These are phyloP conservation scores for Berkeleyomyces rouxiae DNA, from an alignment of 2,329 filamentous ascomycete genomes.

Conservation along the genomic window DNA sequence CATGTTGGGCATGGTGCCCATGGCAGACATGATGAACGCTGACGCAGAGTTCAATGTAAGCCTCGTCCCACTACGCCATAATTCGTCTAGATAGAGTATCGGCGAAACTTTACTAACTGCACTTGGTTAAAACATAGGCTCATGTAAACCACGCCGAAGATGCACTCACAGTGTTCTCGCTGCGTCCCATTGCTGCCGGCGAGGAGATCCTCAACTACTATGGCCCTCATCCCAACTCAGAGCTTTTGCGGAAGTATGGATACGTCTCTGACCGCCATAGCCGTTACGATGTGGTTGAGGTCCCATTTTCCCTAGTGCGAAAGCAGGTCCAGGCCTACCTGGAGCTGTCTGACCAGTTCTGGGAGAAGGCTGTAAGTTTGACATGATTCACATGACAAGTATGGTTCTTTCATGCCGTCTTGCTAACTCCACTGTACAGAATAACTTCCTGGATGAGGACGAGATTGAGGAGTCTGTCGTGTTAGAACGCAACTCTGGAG, in stretches of 20 bases:
- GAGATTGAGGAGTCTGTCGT: constrained; percentile 62
- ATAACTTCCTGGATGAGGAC: constrained; percentile 40
- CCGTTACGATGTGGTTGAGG: constrained; percentile 67
- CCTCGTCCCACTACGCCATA: neutral
- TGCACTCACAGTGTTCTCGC: constrained; percentile 51
- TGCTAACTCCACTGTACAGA: constrained; percentile 16
- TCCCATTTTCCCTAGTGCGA: constrained; percentile 45
- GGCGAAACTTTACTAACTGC: constrained; percentile 3
- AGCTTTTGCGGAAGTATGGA: constrained; percentile 70
- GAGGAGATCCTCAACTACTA: constrained; percentile 83
- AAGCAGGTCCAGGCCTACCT: constrained; percentile 26
- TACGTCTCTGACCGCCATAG: constrained; percentile 68
- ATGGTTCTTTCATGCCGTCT: neutral
- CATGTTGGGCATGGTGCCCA: constrained; percentile 72
- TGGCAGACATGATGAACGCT: constrained; percentile 81
- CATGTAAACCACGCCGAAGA: constrained; percentile 38
- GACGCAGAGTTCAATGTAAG: constrained; percentile 64
- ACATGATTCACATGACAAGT: neutral
- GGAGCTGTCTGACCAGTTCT: constrained; percentile 22
- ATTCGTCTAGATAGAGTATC: neutral
- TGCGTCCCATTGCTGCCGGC: constrained; percentile 50
- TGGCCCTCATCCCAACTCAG: constrained; percentile 65
- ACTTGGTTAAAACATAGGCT: constrained; percentile 21
- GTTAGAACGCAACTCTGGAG: constrained; percentile 38
- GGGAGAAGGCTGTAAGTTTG: constrained; percentile 28